Evolutionary conservation across 1,284 basidiomycete genomes (phyloP), one percentile per base, ranked within the genome.

Genomic region (Xerocomus nothofagi): DNA sequence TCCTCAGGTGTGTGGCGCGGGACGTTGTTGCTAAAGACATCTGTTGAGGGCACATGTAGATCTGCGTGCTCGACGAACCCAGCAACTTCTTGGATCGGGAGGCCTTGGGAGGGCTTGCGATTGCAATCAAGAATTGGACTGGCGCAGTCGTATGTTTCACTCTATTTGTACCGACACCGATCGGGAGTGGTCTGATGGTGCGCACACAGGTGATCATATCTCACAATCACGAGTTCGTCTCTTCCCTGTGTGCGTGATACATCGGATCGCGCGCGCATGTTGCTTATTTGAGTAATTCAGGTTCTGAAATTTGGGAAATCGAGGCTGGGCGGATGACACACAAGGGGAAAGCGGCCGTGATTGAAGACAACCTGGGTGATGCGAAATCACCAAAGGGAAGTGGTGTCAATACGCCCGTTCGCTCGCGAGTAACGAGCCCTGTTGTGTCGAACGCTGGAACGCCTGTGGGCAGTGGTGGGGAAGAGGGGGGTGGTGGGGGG

Each of bases 41-140:
- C 23, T 15, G n/a, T 47, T 55, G 32, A 66, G 21, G 29, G 18
- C 4, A 17, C 47, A 81, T 80, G 84, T 85, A 57, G 61, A 57
- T 62, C 29, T 89, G 87, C 62, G 74, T 90, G n/a, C 77, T 93
- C 34, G 91, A 94, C 67, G 92, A 98, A 72, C 96, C 96, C 30
- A 98, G 93, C 67, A 99, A 99, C 76, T 99, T 98, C 78, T 82
- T 96, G 76, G 93, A 93, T 68, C 81, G 88, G 54, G 88, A 91
- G 66, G 88, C 93, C 12, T 75, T 95, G 20, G 93, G 95, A 61
- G 96, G 97, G 57, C 77, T 99, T 32, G 94, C 96, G 33, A 88
- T 96, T 34, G 96, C 97, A 29, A 98, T 99, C 71, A 87, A 86
- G 60, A 93, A 98, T 62, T 99, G 95, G 95, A 85, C 84, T 52